These are phyloP conservation scores for Diphasiastrum complanatum DNA, from an alignment of 83 land plant species.

Conservation along the genomic window DNA sequence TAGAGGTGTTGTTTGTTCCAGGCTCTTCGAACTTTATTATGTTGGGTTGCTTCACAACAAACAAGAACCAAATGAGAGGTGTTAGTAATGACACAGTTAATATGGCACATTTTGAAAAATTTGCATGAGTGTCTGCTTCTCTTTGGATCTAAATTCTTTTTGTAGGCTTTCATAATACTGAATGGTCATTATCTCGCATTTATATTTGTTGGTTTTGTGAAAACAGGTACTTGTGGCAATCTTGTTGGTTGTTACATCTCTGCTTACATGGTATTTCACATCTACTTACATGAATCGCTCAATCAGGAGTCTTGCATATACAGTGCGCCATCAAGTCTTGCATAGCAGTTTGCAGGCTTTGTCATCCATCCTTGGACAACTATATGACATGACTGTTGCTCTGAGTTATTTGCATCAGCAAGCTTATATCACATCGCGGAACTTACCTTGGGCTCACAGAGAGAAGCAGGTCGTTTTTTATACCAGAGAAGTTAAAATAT, in stretches of 20 bases:
- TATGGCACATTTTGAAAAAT: too few species aligned
- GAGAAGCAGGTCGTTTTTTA: not conserved
- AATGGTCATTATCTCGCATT: too few species aligned
- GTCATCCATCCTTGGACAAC: slow-evolving; percentile 7
- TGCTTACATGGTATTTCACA: slow-evolving; percentile 10
- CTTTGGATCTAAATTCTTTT: too few species aligned
- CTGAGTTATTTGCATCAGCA: slow-evolving; percentile 12
- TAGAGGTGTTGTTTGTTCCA: too few species aligned
- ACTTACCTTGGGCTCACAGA: not conserved
- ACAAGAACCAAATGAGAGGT: too few species aligned
- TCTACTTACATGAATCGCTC: slow-evolving; percentile 4
- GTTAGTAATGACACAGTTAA: too few species aligned
- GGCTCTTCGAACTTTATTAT: too few species aligned
- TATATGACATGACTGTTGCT: slow-evolving; percentile 9
- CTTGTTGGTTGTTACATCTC: not conserved
- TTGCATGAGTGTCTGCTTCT: too few species aligned
- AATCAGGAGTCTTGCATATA: not conserved
- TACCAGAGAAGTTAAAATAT: too few species aligned
- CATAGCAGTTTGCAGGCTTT: slow-evolving; percentile 8
- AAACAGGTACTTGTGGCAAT: slow-evolving; percentile 8
- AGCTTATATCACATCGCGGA: not conserved
- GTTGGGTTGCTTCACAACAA: too few species aligned
- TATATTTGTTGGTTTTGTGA: too few species aligned
- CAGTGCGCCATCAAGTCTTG: not conserved
- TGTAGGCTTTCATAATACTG: too few species aligned